Base-by-base conservation (phyloP, 257 asterid genomes). In the Ligustrum vulgare region DNA sequence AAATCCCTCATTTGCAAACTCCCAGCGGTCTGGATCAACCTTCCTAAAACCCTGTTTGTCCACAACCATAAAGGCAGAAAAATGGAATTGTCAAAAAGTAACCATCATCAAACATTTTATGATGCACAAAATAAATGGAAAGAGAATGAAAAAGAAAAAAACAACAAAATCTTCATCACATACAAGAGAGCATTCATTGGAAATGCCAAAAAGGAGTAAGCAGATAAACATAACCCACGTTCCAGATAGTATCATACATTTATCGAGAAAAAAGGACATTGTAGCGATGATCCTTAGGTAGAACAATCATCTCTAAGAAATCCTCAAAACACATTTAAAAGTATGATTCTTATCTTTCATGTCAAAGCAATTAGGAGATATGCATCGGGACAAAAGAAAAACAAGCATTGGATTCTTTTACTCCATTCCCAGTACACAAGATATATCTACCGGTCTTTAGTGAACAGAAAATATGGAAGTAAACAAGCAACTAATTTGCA, bases 1-100 rank as follows among this genome's bases (percentile, higher is more conserved):
- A 80, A 93, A 93, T 15, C 96, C 96, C 85, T 91, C 97, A 33
- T 93, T 93, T 62, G 97, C 98, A 75, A 90, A 93, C 86, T 91
- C 96, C 96, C 97, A 93, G 77, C 97, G 94, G 75, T 91, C 96
- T 5, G 96, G 98, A 80, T 93, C 96, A 49, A 93, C 94, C 84
- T 93, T 91, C 80, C 93, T 83, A 67, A 91, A 91, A 20, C 97
- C 98, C 97, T 91, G 89, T 69, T 79, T 68, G 47, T 63, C 74
- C 69, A 54, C 18, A 58, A 49, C 70, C 56, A 71, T 72, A 39
- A 41, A 67, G 71, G 64, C 71, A 34, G 78, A 72, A 76, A 56
- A 20, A 74, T 39, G 28, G 45, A 25, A 13, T 43, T 67, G 18
- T 67, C 32, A 73, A 43, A 72, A 16, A 36, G 37, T 65, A 3